These are phyloP conservation scores for Candida tammaniensis DNA, from an alignment of 805 yeast species.

Conservation along the genomic window DNA sequence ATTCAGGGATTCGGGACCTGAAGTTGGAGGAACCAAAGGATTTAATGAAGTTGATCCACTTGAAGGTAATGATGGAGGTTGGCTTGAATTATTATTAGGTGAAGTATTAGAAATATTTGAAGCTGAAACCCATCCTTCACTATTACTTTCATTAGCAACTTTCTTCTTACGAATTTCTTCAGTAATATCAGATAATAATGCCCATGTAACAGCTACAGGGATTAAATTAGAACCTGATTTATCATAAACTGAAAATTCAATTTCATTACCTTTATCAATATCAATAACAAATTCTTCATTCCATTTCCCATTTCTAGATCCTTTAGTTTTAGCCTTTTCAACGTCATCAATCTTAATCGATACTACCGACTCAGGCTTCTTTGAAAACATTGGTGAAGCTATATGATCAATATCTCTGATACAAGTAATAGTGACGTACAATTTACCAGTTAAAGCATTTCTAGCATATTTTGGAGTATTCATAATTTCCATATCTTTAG, in stretches of 20 bases:
- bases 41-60: background rate
- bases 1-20: background rate
- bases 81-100: conserved; percentile 6
- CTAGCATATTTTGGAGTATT: conserved; percentile 73
- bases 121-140: conserved; percentile 88
- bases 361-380: conserved; percentile 76
- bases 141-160: conserved; percentile 67
- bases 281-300: conserved; percentile 76
- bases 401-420: conserved; percentile 91
- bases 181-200: conserved; percentile 83
- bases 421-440: conserved; percentile 69
- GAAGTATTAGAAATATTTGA: conserved; percentile 32
- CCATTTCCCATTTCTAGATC: conserved; percentile 77
- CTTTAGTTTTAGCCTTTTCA: conserved; percentile 70
- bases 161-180: conserved; percentile 93
- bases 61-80: background rate
- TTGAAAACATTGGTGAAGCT: conserved; percentile 74
- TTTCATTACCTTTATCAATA: conserved; percentile 89
- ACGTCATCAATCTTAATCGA: conserved; percentile 86
- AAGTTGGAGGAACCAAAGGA: background rate
- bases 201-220: conserved; percentile 94
- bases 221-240: conserved; percentile 60
- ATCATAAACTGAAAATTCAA: conserved; percentile 86
- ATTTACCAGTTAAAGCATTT: conserved; percentile 78
- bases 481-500: conserved; percentile 62